Conservation (phyloP, 1,284 basidiomycete genomes). For the Irpex sp. region DNA sequence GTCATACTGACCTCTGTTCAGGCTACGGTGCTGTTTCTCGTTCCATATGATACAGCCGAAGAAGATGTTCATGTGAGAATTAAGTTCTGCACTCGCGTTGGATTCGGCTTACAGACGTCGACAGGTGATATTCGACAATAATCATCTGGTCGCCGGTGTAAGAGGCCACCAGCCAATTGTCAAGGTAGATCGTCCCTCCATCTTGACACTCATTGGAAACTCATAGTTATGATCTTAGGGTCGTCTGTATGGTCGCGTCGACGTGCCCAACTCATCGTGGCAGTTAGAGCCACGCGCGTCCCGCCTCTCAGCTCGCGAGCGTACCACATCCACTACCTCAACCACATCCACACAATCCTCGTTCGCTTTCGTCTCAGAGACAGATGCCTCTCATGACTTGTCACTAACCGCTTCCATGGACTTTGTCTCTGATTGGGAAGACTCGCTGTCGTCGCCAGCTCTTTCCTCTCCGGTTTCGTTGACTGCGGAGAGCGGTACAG, state of each 20-base stretch:
- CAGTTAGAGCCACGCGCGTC: constrained; percentile 64
- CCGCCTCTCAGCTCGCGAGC: constrained; percentile 49
- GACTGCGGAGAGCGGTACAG: constrained; percentile 41
- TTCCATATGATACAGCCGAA: constrained; percentile 63
- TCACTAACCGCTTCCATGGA: constrained; percentile 69
- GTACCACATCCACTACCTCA: constrained; percentile 68
- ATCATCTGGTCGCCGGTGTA: constrained; percentile 65
- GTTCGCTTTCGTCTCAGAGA: constrained; percentile 71
- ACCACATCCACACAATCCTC: constrained; percentile 72
- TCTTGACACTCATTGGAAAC: neutral
- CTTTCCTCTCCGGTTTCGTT: constrained; percentile 55
- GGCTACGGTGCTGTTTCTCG: constrained; percentile 73
- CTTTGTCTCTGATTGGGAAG: constrained; percentile 64
- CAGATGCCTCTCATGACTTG: constrained; percentile 66
- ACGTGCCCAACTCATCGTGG: constrained; percentile 61
- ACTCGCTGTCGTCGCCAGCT: constrained; percentile 47
- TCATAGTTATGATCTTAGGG: constrained; percentile 41
- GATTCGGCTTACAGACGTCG: neutral
- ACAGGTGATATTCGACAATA: constrained; percentile 65
- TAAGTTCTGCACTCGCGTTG: neutral
- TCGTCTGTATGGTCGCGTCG: constrained; percentile 60
- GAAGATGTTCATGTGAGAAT: constrained; percentile 61
- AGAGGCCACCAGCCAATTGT: constrained; percentile 61
- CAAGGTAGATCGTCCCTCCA: constrained; percentile 42
- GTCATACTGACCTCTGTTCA: constrained; percentile 20